Evolutionary conservation across 108 stramenopile species (phyloP).

Genomic region (Cyclotella kingstonii): DNA sequence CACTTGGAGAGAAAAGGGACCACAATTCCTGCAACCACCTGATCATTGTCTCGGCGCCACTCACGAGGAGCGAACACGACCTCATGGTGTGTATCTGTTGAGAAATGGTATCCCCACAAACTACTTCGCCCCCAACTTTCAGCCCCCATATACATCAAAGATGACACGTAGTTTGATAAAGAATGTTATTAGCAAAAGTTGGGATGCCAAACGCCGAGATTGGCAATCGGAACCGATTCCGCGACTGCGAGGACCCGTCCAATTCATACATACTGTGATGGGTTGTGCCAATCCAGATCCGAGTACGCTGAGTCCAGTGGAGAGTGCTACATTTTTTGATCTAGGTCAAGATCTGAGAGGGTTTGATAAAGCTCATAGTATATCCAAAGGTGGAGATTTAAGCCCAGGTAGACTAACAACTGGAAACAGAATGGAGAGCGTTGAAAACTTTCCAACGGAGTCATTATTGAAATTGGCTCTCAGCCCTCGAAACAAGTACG

Average conservation of each 20-base stretch:
- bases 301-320: conserved; percentile 29
- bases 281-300: conserved; percentile 58
- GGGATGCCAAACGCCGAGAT: conserved; percentile 81
- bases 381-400: neutral
- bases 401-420: conserved; percentile 3
- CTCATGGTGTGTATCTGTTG: conserved; percentile 84
- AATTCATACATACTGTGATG: conserved; percentile 60
- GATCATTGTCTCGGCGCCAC: conserved; percentile 59
- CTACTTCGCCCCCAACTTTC: conserved; percentile 88
- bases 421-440: neutral
- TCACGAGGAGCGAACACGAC: conserved; percentile 71
- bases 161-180: conserved; percentile 74
- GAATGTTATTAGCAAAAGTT: conserved; percentile 78
- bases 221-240: conserved; percentile 77
- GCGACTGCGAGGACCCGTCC: conserved; percentile 57
- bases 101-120: conserved; percentile 83
- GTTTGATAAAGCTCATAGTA: conserved; percentile 13
- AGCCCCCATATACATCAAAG: conserved; percentile 87
- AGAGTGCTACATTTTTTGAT: conserved; percentile 5
- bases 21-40: conserved; percentile 79
- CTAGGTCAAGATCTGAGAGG: conserved; percentile 11
- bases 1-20: conserved; percentile 85
- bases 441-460: neutral
- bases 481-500: neutral
- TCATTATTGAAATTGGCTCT: neutral